Conservation (phyloP, 768 basidiomycete species). For the Ephemerocybe angulata region DNA sequence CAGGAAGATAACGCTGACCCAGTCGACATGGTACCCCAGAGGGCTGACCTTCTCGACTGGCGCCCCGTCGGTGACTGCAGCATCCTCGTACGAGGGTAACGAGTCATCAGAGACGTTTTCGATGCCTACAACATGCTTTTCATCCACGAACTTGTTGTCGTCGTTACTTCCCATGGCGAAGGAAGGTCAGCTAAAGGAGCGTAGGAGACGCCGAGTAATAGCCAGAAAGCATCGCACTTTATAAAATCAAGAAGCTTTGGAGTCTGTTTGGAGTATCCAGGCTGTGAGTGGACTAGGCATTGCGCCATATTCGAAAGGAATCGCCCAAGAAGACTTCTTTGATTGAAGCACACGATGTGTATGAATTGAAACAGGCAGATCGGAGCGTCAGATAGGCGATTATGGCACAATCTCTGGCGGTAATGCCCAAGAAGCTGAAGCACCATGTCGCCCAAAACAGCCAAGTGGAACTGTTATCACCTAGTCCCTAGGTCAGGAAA, state of each 20-base stretch:
- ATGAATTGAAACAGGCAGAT: slow-evolving; percentile 1
- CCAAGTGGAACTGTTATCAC: background rate
- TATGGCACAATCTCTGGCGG: background rate
- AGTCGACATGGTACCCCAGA: slow-evolving; percentile 33
- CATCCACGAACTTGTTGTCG: slow-evolving; percentile 9
- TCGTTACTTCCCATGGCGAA: slow-evolving; percentile 17
- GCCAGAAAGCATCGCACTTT: background rate
- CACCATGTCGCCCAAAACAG: background rate
- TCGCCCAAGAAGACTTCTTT: slow-evolving; percentile 4
- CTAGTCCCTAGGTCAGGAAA: too few relatives aligned
- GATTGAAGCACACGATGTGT: background rate
- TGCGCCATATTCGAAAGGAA: slow-evolving; percentile 1
- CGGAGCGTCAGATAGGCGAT: background rate
- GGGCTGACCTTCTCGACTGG: slow-evolving; percentile 32
- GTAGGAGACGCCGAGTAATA: slow-evolving; percentile 1
- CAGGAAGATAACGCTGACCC: slow-evolving; percentile 24
- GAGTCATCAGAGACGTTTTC: slow-evolving; percentile 14
- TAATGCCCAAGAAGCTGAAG: background rate
- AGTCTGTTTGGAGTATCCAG: background rate
- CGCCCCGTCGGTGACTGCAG: slow-evolving; percentile 25
- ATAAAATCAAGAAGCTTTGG: background rate
- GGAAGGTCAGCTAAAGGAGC: background rate
- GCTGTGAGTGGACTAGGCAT: background rate
- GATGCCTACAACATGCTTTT: slow-evolving; percentile 13
- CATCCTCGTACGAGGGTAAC: slow-evolving; percentile 25